phyloP scores from a whole-genome alignment of 495 filamentous ascomycete species.

The Penicillium bialowiezense region DNA sequence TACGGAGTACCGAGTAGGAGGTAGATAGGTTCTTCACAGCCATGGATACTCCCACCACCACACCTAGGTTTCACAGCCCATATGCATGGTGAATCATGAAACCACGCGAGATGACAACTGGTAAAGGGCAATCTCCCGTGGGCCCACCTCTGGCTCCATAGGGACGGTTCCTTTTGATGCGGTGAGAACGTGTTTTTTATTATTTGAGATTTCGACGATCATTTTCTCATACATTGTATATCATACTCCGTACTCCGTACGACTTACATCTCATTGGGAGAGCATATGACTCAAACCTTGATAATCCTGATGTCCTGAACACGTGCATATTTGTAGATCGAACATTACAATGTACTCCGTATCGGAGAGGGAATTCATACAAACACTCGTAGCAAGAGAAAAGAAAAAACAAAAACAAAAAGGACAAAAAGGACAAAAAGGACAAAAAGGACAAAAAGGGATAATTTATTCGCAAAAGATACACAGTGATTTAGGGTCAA shows the following conservation, averaged over 20 bases:
- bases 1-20: neutral
- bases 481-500: neutral
- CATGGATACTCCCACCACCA: too few relatives aligned
- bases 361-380: too few relatives aligned
- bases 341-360: too few relatives aligned
- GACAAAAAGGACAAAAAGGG: conserved; percentile 3
- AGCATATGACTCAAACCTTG: neutral
- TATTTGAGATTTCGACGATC: neutral
- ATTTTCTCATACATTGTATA: neutral
- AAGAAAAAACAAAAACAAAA: conserved; percentile 10
- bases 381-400: too few relatives aligned
- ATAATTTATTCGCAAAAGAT: neutral
- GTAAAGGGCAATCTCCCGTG: conserved; percentile 32
- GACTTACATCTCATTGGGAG: conserved; percentile 12
- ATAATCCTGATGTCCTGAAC: too few relatives aligned
- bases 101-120: conserved; percentile 31
- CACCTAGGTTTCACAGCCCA: neutral
- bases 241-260: neutral
- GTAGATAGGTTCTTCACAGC: too few relatives aligned
- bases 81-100: conserved; percentile 19
- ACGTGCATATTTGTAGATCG: conserved; percentile 36
- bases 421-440: conserved; percentile 6
- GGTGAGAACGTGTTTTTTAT: conserved; percentile 16
- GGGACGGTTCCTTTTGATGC: conserved; percentile 25
- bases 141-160: conserved; percentile 28